Percentiles rank a stretch among this genome's conserved stretches.
Conservation (phyloP, 352 stramenopile genomes). For the Achlya hypogyna region DNA sequence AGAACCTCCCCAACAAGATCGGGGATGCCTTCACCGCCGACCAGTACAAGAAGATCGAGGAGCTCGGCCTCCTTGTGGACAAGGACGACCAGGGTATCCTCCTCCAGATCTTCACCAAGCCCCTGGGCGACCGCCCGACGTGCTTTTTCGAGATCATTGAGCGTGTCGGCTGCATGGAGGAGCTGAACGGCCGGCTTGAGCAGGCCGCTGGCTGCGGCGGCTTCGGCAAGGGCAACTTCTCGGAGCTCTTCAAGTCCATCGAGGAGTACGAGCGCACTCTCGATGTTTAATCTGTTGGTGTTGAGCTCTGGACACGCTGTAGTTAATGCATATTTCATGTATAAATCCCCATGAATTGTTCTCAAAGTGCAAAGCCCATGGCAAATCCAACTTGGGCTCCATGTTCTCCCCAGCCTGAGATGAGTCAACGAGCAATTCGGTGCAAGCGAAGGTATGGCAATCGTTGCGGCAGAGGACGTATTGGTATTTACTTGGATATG, state of each 20-base stretch:
- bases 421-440: no score
- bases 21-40: constrained; percentile 67
- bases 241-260: constrained; percentile 88
- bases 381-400: no score
- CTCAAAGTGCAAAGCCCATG: no score
- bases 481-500: no score
- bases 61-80: constrained; percentile 90
- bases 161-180: constrained; percentile 80
- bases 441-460: no score
- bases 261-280: constrained; percentile 84
- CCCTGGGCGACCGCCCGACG: constrained; percentile 75
- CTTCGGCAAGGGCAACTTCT: constrained; percentile 91
- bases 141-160: constrained; percentile 92
- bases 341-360: no score
- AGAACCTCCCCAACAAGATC: constrained; percentile 74
- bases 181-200: constrained; percentile 59
- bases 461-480: no score
- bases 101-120: constrained; percentile 89
- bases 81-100: constrained; percentile 92
- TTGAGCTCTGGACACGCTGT: no score
- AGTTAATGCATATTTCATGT: no score
- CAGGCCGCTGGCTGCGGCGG: constrained; percentile 74
- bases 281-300: no score
- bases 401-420: no score
- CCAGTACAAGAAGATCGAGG: constrained; percentile 87